Conservation (phyloP, 2,329 filamentous ascomycete genomes). For the Didymella lethalis region DNA sequence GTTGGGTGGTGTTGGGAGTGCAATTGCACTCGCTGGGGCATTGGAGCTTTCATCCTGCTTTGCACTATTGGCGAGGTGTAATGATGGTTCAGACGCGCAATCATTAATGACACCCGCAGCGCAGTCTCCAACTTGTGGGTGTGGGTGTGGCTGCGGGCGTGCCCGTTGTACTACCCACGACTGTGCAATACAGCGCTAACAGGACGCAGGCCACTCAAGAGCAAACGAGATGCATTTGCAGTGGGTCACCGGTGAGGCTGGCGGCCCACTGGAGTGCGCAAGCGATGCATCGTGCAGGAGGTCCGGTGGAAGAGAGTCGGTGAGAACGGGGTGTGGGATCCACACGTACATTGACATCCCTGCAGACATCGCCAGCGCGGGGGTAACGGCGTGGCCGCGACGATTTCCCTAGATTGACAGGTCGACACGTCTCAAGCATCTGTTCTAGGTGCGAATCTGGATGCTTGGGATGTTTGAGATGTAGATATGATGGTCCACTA, state of each 20-base stretch:
- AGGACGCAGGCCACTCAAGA: neutral
- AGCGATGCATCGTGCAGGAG: conserved; percentile 23
- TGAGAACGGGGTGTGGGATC: conserved; percentile 24
- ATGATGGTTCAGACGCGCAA: neutral
- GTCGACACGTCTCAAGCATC: conserved; percentile 9
- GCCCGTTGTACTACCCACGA: conserved; percentile 2
- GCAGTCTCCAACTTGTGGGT: neutral
- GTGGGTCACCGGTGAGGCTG: conserved; percentile 40
- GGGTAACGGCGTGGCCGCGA: conserved; percentile 12
- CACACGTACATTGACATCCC: conserved; percentile 25
- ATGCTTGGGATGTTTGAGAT: conserved; percentile 8
- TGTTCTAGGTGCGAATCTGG: neutral
- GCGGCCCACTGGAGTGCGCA: conserved; percentile 28
- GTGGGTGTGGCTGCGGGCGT: conserved; percentile 15
- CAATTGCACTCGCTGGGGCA: conserved; percentile 8
- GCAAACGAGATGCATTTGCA: neutral
- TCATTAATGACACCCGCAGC: neutral
- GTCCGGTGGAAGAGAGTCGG: conserved; percentile 35
- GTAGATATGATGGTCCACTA: conserved; percentile 7
- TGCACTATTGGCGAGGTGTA: neutral
- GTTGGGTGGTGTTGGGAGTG: neutral
- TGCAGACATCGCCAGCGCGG: conserved; percentile 14
- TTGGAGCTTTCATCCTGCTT: no score
- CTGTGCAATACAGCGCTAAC: conserved; percentile 5
- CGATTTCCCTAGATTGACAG: conserved; percentile 11